Evolutionary conservation across 1,284 basidiomycete species (phyloP), one percentile per base, ranked within the genome.

Genomic region (Papiliotrema fonsecae): DNA sequence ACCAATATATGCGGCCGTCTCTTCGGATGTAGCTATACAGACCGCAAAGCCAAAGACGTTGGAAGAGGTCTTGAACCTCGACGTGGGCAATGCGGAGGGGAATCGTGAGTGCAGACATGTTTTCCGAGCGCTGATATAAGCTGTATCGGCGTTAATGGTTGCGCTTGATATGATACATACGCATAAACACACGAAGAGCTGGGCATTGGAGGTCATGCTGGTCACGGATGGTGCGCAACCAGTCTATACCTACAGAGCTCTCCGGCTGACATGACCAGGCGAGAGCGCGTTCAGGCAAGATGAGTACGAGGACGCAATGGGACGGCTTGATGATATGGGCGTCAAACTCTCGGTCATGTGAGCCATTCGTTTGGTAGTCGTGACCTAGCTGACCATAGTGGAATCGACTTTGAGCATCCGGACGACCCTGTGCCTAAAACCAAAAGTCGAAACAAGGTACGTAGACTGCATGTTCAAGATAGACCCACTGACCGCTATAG

Each of bases 171-270:
- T 87, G 13, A 64, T 74, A 25, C 62, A 64, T 30, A 58, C 56
- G 19, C 69, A 72, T 45, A 69, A 69, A 82, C 90, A 70, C 75
- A 80, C 47, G 58, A 76, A 54, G 86, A 85, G 74, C 79, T 93
- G 90, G 90, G 85, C 85, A 2, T 79, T 87, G 36, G 89, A 85
- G 71, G 77, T 91, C 4, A 78, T 86, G 25, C 64, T 93, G 6
- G 71, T 93, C 21, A 94, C 90, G 0, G 87, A 93, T 59, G 89
- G 84, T 56, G 81, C 84, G n/a, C n/a, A n/a, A n/a, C n/a, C n/a
- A n/a, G 69, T 42, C 82, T 75, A 46, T 82, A 82, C 0, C 82
- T 86, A 42, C 81, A 85, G 60, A 60, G 83, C 2, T 83, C 85
- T 60, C 80, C n/a, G n/a, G 85, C 56, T 35, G 40, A 40, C 9